phyloP scores from a whole-genome alignment of 2,329 filamentous ascomycete genomes.

The Saccharata proteae region DNA sequence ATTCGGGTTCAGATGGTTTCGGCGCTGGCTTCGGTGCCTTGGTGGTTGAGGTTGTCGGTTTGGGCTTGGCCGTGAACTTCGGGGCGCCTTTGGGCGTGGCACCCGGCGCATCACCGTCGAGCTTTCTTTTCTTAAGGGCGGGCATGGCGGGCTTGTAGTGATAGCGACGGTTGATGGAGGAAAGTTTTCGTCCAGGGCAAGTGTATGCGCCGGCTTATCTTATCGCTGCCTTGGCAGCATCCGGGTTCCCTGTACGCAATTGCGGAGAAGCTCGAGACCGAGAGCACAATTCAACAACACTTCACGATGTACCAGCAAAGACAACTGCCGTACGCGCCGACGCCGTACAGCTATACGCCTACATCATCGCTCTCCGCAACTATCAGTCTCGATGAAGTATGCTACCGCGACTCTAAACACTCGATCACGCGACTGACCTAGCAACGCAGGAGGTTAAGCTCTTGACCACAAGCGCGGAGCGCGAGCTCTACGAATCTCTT shows the following conservation, averaged over 20 bases:
- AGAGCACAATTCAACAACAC: too few relatives aligned
- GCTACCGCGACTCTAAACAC: background rate
- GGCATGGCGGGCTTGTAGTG: constrained; percentile 20
- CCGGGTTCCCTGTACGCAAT: constrained; percentile 5
- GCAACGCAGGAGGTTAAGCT: constrained; percentile 73
- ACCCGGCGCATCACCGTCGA: constrained; percentile 13
- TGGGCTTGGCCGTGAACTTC: constrained; percentile 1
- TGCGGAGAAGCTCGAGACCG: background rate
- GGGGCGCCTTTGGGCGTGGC: background rate
- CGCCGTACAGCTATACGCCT: constrained; percentile 82
- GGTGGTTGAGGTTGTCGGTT: background rate
- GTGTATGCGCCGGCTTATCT: constrained; percentile 2
- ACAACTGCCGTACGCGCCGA: constrained; percentile 70
- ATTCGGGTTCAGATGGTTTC: constrained; percentile 14
- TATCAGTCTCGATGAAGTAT: constrained; percentile 84
- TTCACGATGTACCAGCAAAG: constrained; percentile 39
- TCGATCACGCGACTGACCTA: background rate
- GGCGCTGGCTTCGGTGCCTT: constrained; percentile 12
- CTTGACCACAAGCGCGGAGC: constrained; percentile 71
- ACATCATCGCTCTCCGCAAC: constrained; percentile 72
- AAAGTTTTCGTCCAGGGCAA: too few relatives aligned
- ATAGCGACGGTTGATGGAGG: too few relatives aligned
- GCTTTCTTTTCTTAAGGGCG: constrained; percentile 31
- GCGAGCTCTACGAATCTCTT: constrained; percentile 88
- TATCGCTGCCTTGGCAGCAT: constrained; percentile 4